Base-by-base conservation (phyloP, 164 flowering plant species). In the Akebia trifoliata region DNA sequence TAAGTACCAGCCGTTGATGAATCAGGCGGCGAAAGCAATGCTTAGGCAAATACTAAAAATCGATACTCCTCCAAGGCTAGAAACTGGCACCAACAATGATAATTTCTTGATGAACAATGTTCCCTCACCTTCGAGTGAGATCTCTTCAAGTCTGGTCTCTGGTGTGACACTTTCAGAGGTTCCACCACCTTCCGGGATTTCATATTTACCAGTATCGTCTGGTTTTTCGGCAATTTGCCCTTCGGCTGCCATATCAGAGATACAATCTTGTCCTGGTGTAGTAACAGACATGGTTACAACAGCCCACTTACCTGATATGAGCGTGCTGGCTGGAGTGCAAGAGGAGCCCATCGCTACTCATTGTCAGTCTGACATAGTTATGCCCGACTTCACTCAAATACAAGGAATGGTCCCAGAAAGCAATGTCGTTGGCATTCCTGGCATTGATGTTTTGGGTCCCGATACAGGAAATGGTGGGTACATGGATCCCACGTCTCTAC, bases 1-100 rank as follows among this genome's bases (percentile, higher is more conserved):
- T 8, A 87, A 89, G 59, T 89, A 87, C 64, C 91, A 86, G 64
- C 96, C 96, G 28, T 20, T 50, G 40, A 71, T 78, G 74, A 85
- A 79, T 52, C 93, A 89, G 57, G 78, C 87, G n/a, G 80, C 98
- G 18, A 74, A 85, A 69, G 80, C 90, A 58, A 71, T 92, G 85
- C 71, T 89, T 15, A 70, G 76, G 76, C 87, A 88, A 73, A 67
- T 90, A 6, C 59, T 77, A 74, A 80, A 81, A 58, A 26, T 56
- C 9, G 86, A 67, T 50, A 34, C 80, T 32, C 71, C 85, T 60
- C 68, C 82, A 4, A 62, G 72, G 66, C 35, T 78, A 49, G 86
- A 79, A 34, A 47, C 82, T 35, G 67, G 69, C 8, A 68, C 55
- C 43, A 69, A 40, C 42, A 40, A 67, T 7, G 81, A 82, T 50